Evolutionary conservation across 805 yeast genomes (phyloP).

Genomic region (Yarrowia keelungensis): DNA sequence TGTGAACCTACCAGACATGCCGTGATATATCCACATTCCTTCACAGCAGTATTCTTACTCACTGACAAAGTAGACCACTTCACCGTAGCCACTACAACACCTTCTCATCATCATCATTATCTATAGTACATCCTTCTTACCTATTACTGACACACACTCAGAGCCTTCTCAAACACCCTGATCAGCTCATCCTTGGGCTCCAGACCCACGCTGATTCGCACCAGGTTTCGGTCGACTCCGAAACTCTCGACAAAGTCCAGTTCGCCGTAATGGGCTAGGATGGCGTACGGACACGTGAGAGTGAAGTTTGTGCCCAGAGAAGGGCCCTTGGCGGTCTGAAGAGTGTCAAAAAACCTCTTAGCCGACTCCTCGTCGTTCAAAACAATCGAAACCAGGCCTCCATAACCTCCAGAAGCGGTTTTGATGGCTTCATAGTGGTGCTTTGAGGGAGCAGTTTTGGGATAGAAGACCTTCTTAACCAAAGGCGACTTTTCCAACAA

Average conservation of each 20-base stretch:
- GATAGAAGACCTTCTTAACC: conserved; percentile 74
- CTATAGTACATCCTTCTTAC: background rate
- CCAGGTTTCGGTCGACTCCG: conserved; percentile 80
- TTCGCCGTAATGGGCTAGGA: conserved; percentile 84
- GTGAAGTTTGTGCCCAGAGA: conserved; percentile 90
- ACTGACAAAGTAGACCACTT: no score
- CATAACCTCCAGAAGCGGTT: conserved; percentile 81
- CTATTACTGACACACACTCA: conserved; percentile 45
- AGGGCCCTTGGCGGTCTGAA: conserved; percentile 82
- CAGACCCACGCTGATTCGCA: conserved; percentile 84
- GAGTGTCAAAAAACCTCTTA: conserved; percentile 72
- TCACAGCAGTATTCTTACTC: no score
- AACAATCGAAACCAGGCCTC: conserved; percentile 79
- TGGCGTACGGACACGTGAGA: conserved; percentile 86
- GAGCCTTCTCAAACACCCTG: conserved; percentile 58
- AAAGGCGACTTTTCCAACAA: conserved; percentile 50
- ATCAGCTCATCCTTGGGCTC: conserved; percentile 71
- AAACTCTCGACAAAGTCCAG: conserved; percentile 78
- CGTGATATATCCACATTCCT: no score
- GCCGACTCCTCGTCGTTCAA: conserved; percentile 72
- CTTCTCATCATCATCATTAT: background rate
- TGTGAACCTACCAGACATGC: no score
- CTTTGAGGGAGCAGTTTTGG: conserved; percentile 61
- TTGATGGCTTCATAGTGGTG: conserved; percentile 73
- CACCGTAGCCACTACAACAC: no score